phyloP scores from a whole-genome alignment of 768 basidiomycete species.

The Rhizopogon vulgaris region DNA sequence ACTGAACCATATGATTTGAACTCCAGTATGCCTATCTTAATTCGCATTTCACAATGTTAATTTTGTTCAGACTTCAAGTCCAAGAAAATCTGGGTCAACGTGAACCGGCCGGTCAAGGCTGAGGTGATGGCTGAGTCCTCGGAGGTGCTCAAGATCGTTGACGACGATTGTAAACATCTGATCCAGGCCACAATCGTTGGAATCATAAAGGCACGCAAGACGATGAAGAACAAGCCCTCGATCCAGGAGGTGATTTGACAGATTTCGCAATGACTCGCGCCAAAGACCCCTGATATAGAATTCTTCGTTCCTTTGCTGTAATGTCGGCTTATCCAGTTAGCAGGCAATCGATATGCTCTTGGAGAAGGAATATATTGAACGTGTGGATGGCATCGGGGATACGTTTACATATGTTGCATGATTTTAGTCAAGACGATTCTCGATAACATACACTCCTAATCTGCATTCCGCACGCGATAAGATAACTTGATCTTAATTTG shows the following conservation, averaged over 20 bases:
- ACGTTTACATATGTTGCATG: conserved; percentile 41
- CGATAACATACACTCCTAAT: too few species aligned
- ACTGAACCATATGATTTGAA: conserved; percentile 89
- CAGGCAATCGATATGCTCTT: conserved; percentile 87
- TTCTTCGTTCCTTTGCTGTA: neutral
- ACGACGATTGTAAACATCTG: conserved; percentile 95
- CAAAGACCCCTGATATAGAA: conserved; percentile 86
- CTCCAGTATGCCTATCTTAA: conserved; percentile 41
- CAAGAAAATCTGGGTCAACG: conserved; percentile 88
- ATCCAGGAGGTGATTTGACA: conserved; percentile 90
- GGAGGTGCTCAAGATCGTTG: conserved; percentile 90
- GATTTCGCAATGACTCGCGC: conserved; percentile 81
- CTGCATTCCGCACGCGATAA: too few species aligned
- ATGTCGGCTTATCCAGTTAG: conserved; percentile 6
- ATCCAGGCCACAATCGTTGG: conserved; percentile 94
- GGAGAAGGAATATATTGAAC: conserved; percentile 97
- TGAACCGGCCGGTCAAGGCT: conserved; percentile 89
- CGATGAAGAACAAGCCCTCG: conserved; percentile 88
- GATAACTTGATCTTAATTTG: too few species aligned
- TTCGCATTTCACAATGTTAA: too few species aligned
- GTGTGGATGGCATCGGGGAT: conserved; percentile 86
- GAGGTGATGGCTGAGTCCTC: conserved; percentile 88
- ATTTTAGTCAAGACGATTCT: conserved; percentile 1
- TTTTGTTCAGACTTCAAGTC: conserved; percentile 79
- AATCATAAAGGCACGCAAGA: conserved; percentile 94